Evolutionary conservation across 768 basidiomycete species (phyloP), one percentile per base, ranked within the genome.

Genomic region (Termitomyces eurrhizus): DNA sequence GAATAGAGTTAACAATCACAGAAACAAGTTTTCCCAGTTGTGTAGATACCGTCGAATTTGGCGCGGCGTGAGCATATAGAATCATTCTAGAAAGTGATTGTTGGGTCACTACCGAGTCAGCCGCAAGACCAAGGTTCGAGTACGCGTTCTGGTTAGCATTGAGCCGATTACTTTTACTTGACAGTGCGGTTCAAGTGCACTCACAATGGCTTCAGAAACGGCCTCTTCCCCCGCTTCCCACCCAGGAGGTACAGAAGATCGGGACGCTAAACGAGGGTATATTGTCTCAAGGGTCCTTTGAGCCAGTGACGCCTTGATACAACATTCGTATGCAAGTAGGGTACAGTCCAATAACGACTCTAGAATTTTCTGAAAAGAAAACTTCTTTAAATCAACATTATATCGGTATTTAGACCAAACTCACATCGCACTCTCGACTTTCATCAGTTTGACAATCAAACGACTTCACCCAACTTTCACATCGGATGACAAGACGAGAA

Each of bases 1-100:
- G 83, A 24, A 92, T 69, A 2, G 81, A 82, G 14, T 76, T 68
- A 29, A 86, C 61, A 18, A 88, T 62, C 4, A 79, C 62, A 0
- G 77, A 78, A n/a, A 77, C 66, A 33, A 83, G 57, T 33, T 73
- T 69, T 0, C 68, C 55, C 3, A 81, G 65, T 42, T 61, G 60
- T 14, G 54, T 37, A 21, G 68, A 50, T 37, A 70, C 63, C 7
- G 59, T 52, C 0, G 66, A 58, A 3, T 57, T 29, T 6, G 59
- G 53, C 3, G 67, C 57, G 13, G 66, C 67, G 61, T 81, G 76
- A 6, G 81, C 75, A 35, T 77, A 64, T 39, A 78, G 62, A 18
- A 80, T 64, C 56, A 82, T 66, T 48, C 75, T 71, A 14, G 64
- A 63, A 14, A 71, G 65, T 33, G 80, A 73, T 51, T 70, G 70